phyloP scores from a whole-genome alignment of 768 basidiomycete genomes.

The Lactifluus echinatus region DNA sequence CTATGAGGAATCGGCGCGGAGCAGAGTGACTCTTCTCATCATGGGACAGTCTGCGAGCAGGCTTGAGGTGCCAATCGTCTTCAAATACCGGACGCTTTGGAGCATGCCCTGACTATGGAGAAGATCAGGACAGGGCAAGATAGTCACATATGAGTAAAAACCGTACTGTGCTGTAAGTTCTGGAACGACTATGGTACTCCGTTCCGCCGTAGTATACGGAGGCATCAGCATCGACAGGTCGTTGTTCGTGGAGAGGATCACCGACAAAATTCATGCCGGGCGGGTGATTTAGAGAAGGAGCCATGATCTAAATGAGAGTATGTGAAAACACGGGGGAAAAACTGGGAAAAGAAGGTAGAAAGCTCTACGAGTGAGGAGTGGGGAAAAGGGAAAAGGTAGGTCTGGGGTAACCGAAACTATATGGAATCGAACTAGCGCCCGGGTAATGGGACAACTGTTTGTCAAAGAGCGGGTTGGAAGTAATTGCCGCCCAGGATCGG shows the following conservation, averaged over 20 bases:
- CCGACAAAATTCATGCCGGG: constrained; percentile 58
- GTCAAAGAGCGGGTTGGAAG: background rate
- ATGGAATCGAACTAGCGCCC: background rate
- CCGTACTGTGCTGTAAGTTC: constrained; percentile 83
- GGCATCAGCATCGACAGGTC: constrained; percentile 55
- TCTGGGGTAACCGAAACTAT: background rate
- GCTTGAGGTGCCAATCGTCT: constrained; percentile 63
- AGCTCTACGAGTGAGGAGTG: background rate
- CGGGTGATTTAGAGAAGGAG: constrained; percentile 57
- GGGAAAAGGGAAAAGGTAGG: background rate
- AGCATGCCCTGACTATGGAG: constrained; percentile 20
- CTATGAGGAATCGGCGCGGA: constrained; percentile 87
- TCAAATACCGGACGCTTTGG: constrained; percentile 70
- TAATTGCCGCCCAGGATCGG: background rate
- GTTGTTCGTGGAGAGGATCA: constrained; percentile 35
- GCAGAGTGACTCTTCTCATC: constrained; percentile 74
- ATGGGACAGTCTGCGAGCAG: constrained; percentile 76
- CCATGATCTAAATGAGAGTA: constrained; percentile 35
- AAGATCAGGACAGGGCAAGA: constrained; percentile 10
- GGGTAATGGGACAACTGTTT: constrained; percentile 5
- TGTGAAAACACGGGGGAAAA: constrained; percentile 1
- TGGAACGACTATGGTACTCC: constrained; percentile 69
- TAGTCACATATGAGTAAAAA: background rate
- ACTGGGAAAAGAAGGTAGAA: background rate
- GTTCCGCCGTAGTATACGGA: constrained; percentile 75